These are phyloP conservation scores for Gentiana dahurica DNA, from an alignment of 257 asterid genomes.

Conservation along the genomic window DNA sequence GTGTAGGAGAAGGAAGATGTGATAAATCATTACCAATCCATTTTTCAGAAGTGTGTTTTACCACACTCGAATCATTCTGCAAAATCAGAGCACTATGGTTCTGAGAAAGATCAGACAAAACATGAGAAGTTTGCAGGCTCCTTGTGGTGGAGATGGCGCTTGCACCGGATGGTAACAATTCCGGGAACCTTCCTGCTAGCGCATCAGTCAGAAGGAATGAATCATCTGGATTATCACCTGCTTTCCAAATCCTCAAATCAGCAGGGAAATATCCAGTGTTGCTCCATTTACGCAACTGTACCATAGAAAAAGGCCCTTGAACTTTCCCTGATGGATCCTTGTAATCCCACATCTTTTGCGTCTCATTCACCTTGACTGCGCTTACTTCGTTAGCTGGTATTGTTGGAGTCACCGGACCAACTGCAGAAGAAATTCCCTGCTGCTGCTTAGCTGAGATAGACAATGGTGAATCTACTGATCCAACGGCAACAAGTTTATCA, in stretches of 20 bases:
- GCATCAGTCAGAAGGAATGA: conserved; percentile 62
- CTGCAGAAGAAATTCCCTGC: conserved; percentile 39
- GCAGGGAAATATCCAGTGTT: conserved; percentile 86
- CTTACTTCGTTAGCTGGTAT: conserved; percentile 29
- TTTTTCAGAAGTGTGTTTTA: conserved; percentile 31
- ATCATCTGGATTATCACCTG: conserved; percentile 42
- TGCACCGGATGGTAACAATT: conserved; percentile 30
- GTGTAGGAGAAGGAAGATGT: conserved; percentile 80
- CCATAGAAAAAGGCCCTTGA: conserved; percentile 92
- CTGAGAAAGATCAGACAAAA: conserved; percentile 27
- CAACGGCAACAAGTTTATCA: conserved; percentile 33
- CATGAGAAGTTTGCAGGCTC: conserved; percentile 15
- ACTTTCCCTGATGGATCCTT: conserved; percentile 90
- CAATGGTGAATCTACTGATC: conserved; percentile 1
- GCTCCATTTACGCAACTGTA: conserved; percentile 89
- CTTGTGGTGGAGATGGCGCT: conserved; percentile 16
- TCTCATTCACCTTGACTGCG: conserved; percentile 55
- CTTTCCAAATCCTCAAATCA: conserved; percentile 68
- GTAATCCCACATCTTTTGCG: conserved; percentile 87
- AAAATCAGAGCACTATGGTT: conserved; percentile 17
- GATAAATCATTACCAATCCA: conserved; percentile 34
- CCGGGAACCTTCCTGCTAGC: conserved; percentile 67
- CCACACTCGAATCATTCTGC: conserved; percentile 12
- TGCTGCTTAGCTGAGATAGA: conserved; percentile 13
- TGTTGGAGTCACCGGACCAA: conserved; percentile 25